These are phyloP conservation scores for Inosperma sp. DNA, from an alignment of 768 basidiomycete species.

Conservation along the genomic window DNA sequence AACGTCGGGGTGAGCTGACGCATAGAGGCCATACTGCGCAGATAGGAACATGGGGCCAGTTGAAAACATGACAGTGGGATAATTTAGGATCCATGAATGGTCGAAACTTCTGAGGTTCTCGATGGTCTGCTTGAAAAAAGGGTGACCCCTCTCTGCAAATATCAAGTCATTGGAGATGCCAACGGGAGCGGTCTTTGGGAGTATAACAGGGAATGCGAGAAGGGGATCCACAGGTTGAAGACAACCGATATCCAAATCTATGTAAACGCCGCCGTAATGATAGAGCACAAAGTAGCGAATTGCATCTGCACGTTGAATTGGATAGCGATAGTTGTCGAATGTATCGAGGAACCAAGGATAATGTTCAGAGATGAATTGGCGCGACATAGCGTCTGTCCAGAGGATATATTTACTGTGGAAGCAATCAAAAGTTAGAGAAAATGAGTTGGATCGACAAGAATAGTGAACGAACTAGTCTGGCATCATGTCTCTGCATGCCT, in stretches of 20 bases:
- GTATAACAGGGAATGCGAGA: conserved; percentile 78
- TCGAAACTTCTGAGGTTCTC: conserved; percentile 89
- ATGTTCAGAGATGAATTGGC: conserved; percentile 81
- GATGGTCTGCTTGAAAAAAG: conserved; percentile 90
- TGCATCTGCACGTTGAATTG: conserved; percentile 92
- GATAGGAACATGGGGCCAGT: conserved; percentile 99
- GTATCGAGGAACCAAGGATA: conserved; percentile 94
- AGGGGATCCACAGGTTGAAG: conserved; percentile 81
- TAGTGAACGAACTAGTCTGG: conserved; percentile 77
- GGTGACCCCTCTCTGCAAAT: conserved; percentile 78
- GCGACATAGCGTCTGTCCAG: conserved; percentile 91
- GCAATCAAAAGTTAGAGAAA: conserved; percentile 12
- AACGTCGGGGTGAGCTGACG: too few species aligned
- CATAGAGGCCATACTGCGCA: conserved; percentile 86
- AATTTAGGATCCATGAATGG: conserved; percentile 92
- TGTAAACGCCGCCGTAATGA: conserved; percentile 91
- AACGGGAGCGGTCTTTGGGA: conserved; percentile 94
- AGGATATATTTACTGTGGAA: conserved; percentile 83
- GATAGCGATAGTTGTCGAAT: conserved; percentile 87
- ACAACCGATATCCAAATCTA: conserved; percentile 97
- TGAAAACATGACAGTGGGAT: conserved; percentile 99
- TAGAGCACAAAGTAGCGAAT: conserved; percentile 98
- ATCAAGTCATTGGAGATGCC: conserved; percentile 98
- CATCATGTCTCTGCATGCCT: conserved; percentile 87
- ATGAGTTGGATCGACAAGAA: conserved; percentile 2